phyloP scores from a whole-genome alignment of 495 filamentous ascomycete species.

The Penicillium daleae region DNA sequence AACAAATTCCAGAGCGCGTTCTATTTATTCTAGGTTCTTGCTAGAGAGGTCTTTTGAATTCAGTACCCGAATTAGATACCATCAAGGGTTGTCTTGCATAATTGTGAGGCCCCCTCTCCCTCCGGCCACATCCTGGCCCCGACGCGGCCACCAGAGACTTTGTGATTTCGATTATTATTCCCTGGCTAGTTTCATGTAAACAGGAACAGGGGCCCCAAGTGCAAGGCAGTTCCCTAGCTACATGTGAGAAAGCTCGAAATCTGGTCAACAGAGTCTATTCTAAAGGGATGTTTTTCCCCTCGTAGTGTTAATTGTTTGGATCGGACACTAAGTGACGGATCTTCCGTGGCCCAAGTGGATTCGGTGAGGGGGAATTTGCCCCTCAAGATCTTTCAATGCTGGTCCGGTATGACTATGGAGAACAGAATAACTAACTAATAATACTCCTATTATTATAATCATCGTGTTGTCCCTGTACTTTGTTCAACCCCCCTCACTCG shows the following conservation, averaged over 20 bases:
- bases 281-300: no score
- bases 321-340: not conserved
- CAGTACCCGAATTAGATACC: not conserved
- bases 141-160: not conserved
- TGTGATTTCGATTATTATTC: not conserved
- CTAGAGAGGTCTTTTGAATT: not conserved
- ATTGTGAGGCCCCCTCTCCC: not conserved
- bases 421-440: no score
- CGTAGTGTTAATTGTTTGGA: not conserved
- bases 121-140: not conserved
- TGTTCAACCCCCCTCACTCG: not conserved
- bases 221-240: not conserved
- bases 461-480: no score
- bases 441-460: no score
- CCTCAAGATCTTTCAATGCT: not conserved
- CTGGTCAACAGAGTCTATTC: not conserved
- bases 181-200: not conserved
- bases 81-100: not conserved
- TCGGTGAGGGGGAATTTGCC: not conserved
- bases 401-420: no score
- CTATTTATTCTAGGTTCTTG: not conserved
- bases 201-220: not conserved
- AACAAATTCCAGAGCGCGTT: not conserved
- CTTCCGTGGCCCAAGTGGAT: conserved; percentile 5
- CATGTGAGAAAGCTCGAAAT: not conserved